Conservation (phyloP, 148 eudicot genomes). For the Camellia lanceoleosa region DNA sequence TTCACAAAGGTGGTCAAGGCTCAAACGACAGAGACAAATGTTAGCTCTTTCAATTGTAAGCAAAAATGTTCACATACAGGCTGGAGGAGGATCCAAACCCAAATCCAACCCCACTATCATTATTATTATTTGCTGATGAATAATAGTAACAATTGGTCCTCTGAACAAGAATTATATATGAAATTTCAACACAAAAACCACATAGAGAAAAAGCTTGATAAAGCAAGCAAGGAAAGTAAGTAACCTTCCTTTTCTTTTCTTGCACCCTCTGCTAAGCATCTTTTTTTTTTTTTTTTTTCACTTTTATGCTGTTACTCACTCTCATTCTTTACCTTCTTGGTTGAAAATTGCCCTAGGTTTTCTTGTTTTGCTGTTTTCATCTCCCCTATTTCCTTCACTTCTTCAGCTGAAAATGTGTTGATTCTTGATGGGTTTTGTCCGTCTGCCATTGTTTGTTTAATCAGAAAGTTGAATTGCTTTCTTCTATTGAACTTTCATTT, state of each 20-base stretch:
- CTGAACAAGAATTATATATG: not conserved
- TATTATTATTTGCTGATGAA: too few species aligned
- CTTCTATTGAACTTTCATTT: not conserved
- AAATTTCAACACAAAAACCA: slow-evolving; percentile 14
- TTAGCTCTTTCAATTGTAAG: too few species aligned
- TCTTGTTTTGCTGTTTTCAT: slow-evolving; percentile 21
- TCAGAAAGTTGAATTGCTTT: slow-evolving; percentile 49
- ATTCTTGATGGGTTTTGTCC: slow-evolving; percentile 16
- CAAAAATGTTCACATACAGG: slow-evolving; percentile 33
- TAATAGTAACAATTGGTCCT: too few species aligned
- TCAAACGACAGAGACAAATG: slow-evolving; percentile 19
- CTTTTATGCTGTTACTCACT: slow-evolving; percentile 36
- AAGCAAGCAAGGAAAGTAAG: slow-evolving; percentile 22
- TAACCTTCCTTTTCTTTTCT: slow-evolving; percentile 34
- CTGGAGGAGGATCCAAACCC: slow-evolving; percentile 64
- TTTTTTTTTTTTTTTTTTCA: slow-evolving; percentile 28
- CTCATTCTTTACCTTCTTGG: slow-evolving; percentile 26
- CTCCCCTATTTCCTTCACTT: slow-evolving; percentile 15
- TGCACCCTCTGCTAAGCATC: slow-evolving; percentile 63
- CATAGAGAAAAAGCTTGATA: slow-evolving; percentile 20
- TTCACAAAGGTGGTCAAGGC: slow-evolving; percentile 30
- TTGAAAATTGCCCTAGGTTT: slow-evolving; percentile 14
- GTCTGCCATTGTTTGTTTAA: slow-evolving; percentile 38
- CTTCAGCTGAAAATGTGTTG: slow-evolving; percentile 23
- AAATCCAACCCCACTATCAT: slow-evolving; percentile 37